Evolutionary conservation across 140 eudicot genomes (phyloP), one percentile per base, ranked within the genome.

Genomic region (Oenanthe javanica): DNA sequence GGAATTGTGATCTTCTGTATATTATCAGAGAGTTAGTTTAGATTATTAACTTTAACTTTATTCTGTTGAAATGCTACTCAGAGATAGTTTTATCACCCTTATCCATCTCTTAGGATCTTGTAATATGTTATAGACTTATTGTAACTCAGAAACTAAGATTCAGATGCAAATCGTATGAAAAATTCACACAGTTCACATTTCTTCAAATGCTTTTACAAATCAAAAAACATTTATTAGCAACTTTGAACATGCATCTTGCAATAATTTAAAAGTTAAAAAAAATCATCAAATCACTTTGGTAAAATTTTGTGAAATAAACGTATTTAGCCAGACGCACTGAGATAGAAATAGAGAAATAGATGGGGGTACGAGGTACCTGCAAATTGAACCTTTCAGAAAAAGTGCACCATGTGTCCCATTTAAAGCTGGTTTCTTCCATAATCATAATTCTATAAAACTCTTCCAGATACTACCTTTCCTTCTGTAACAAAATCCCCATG

Each of bases 361-460:
- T 36, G 47, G 48, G 45, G 48, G 75, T 61, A 31, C 45, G 50
- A 72, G 51, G 76, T 72, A 72, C 76, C 76, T 72, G 76, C 76
- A 72, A 42, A 72, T 38, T 21, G 51, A 21, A 72, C 50, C 76
- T 42, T 72, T 72, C 76, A 42, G 23, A 16, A 72, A 38, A 42
- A 23, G 42, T 38, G 76, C 15, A 38, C 50, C 51, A 72, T 42
- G 76, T 76, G 47, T 51, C 64, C 48, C 79, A 52, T 49, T 27
- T 27, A 77, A 77, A 52, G 66, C 69, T 52, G 67, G 12, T 77
- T 77, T 77, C 66, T 27, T 51, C 79, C 79, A 27, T 76, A 54
- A 71, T 71, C 48, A 71, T 40, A n/a, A 71, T 31, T 14, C 76
- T 36, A 71, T 42, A 71, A 42, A 36, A 40, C 52, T 21, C 31